Base-by-base conservation (phyloP, 2,329 filamentous ascomycete genomes). In the Fusarium denticulatum region DNA sequence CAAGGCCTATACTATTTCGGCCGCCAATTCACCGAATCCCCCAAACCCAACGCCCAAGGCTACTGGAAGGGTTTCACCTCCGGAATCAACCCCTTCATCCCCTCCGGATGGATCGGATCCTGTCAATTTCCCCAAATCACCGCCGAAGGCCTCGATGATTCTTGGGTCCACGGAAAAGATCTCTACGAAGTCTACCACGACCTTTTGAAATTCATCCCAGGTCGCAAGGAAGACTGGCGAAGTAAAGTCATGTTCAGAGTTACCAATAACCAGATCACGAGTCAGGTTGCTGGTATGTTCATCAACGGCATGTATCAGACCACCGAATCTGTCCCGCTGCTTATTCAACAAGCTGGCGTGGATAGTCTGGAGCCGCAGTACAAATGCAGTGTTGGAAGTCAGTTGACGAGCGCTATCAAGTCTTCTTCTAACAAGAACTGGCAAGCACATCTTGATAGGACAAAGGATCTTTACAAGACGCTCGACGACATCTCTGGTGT, bases 101-200 rank as follows among this genome's bases (percentile, higher is more conserved):
- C 90, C 0, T 79, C 86, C 3, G 93, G 93, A 6, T 95, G 93
- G 85, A 87, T 90, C 45, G 93, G 93, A 5, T 91, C 89, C 18
- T 96, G 94, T 75, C 90, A 93, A 75, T 96, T 96, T 79, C 94
- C 94, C 0, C 94, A 96, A 80, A 93, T 96, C 76, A 95, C 93
- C 0, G 83, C 87, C 3, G 87, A 83, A 24, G 94, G 94, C 0
- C 85, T 96, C 2, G 88, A 91, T 53, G 94, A 96, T 81, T 92
- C 92, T 20, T 92, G 89, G 85, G 87, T 91, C 71, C 94, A 96
- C 80, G 94, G 94, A 15, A 86, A 84, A n/a, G 93, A 96, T 78
- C 82, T 96, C 1, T 94, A 90, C 77, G 88, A 83, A n/a, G 93
- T 96, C 14, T 96, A 97, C 79, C 89, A 91, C 76, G 88, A 89